phyloP scores from a whole-genome alignment of 345 rosid species.

The Dipteronia dyeriana region DNA sequence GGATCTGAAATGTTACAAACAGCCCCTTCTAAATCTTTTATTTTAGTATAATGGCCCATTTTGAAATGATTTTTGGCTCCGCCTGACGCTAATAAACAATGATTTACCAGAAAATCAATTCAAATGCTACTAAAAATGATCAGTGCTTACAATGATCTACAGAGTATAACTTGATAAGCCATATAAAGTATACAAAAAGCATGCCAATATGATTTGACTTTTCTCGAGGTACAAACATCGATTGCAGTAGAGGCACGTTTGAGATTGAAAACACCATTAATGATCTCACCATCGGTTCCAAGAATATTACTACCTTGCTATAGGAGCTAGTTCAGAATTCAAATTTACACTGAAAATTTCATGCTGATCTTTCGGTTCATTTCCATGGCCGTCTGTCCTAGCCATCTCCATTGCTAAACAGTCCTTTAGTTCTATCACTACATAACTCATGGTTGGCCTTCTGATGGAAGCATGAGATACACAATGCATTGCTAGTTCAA shows the following conservation, averaged over 20 bases:
- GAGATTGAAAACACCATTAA: not conserved
- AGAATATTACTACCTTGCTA: conserved; percentile 15
- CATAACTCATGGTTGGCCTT: conserved; percentile 44
- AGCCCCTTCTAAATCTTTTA: too few species aligned
- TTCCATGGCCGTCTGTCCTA: conserved; percentile 22
- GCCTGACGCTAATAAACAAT: too few species aligned
- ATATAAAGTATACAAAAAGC: too few species aligned
- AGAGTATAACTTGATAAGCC: too few species aligned
- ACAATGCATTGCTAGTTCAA: conserved; percentile 50
- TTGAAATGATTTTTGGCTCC: too few species aligned
- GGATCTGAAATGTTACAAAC: too few species aligned
- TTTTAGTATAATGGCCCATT: too few species aligned
- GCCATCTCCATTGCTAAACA: conserved; percentile 35
- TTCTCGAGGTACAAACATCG: not conserved
- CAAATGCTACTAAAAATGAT: too few species aligned
- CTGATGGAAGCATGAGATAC: conserved; percentile 25
- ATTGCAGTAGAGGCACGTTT: not conserved
- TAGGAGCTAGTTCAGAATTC: not conserved
- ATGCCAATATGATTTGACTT: too few species aligned
- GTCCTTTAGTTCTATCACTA: conserved; percentile 34
- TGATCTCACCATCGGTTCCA: not conserved
- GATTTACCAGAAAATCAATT: too few species aligned
- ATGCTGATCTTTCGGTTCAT: conserved; percentile 12
- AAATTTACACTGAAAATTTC: conserved; percentile 3
- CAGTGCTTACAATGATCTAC: too few species aligned